Percentiles rank a stretch among this genome's conserved stretches.
Evolutionary conservation across 2,329 filamentous ascomycete species (phyloP).

Genomic region (Diaporthe vexans): DNA sequence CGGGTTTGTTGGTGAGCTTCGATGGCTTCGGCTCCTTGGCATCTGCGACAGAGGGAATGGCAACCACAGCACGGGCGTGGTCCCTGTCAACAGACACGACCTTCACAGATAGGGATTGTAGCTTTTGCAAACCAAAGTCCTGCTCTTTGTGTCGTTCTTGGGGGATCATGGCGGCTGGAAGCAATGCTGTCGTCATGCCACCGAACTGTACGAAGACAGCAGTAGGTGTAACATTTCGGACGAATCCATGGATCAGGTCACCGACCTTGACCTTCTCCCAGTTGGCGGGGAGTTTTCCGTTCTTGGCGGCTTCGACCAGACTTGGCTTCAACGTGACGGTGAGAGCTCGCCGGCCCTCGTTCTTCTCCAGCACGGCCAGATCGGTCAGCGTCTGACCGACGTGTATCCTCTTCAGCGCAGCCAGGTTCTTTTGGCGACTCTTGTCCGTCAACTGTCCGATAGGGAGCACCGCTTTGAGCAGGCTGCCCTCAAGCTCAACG

Average conservation of each 20-base stretch:
- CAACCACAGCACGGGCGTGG: conserved; percentile 75
- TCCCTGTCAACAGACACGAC: conserved; percentile 80
- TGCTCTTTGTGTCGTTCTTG: conserved; percentile 76
- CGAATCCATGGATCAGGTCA: conserved; percentile 80
- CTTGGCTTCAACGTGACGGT: conserved; percentile 86
- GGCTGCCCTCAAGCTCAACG: conserved; percentile 80
- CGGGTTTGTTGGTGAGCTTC: conserved; percentile 52
- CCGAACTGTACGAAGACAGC: conserved; percentile 92
- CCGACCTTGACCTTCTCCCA: conserved; percentile 82
- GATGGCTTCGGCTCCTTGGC: conserved; percentile 56
- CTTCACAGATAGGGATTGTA: conserved; percentile 81
- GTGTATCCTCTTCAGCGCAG: conserved; percentile 83
- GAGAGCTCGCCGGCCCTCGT: conserved; percentile 81
- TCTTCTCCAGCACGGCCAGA: conserved; percentile 89
- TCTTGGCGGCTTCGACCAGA: conserved; percentile 80
- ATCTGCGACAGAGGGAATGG: conserved; percentile 62
- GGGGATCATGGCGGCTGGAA: conserved; percentile 84
- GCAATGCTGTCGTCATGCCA: conserved; percentile 80
- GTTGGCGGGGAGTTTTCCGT: conserved; percentile 77
- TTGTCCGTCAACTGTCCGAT: conserved; percentile 88
- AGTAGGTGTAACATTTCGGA: conserved; percentile 85
- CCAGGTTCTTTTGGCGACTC: conserved; percentile 81
- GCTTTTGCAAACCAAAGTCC: conserved; percentile 83
- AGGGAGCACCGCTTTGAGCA: conserved; percentile 83
- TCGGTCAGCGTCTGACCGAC: conserved; percentile 87